Base-by-base conservation (phyloP, 441 rosid species). In the Theobroma grandiflorum region DNA sequence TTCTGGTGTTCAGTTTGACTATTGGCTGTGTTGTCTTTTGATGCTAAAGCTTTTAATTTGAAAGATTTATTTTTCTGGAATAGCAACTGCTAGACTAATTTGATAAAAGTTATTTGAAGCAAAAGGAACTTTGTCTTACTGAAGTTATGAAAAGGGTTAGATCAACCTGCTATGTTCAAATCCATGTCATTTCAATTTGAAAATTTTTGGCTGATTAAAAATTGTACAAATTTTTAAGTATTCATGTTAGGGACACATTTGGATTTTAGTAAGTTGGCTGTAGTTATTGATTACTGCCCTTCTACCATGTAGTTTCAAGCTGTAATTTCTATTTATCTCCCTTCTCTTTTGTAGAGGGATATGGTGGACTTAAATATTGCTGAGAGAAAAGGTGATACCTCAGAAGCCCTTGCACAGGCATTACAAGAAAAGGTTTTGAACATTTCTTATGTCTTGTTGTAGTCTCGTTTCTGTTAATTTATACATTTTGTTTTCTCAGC, bases 361-460 rank as follows among this genome's bases (percentile, higher is more conserved):
- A 82, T 79, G 61, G 67, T 84, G 80, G 84, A 45, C 76, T 76
- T 84, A 0, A 22, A 26, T 52, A 63, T n/a, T 42, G 86, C 78
- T 79, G 87, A 85, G 45, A 71, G 80, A 87, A 84, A 86, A 81
- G 86, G 77, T 74, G 86, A 84, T 81, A 53, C 82, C 81, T 87
- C 98, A 31, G 88, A 89, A 74, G 92, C 88, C 85, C 84, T 96
- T 80, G 86, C 95, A 52, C 98, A 89, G 86, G 99, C 98, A 64
- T 79, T 93, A 88, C 93, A 91, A 76, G 99, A 97, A 75, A 97
- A 97, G 99, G 99, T 97, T 81, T 78, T 64, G 52, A 72, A 31
- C 16, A 18, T 66, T 3, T 71, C 76, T 40, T 74, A 15, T 75
- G 64, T 74, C 45, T 63, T 20, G 38, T 72, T 72, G 4, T 67